phyloP scores from a whole-genome alignment of 2,329 filamentous ascomycete genomes.

The Fusarium pseudograminearum region DNA sequence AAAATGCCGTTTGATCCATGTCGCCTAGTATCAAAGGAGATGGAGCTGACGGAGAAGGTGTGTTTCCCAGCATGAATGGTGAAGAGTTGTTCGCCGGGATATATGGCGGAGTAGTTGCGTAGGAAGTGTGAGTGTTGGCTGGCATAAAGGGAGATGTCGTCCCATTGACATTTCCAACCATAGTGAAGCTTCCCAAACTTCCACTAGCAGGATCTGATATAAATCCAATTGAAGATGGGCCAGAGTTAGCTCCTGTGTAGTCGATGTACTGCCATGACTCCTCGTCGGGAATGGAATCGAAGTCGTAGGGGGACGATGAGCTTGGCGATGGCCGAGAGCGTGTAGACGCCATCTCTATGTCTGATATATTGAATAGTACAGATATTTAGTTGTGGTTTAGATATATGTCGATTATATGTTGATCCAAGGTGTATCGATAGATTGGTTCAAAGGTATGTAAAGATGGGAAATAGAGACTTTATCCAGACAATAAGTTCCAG shows the following conservation, averaged over 20 bases:
- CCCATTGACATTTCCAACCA: constrained; percentile 56
- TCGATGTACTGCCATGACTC: constrained; percentile 61
- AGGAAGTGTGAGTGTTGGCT: constrained; percentile 24
- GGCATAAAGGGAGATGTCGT: constrained; percentile 32
- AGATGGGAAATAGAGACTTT: not conserved
- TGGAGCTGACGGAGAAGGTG: constrained; percentile 49
- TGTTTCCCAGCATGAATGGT: constrained; percentile 39
- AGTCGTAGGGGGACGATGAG: constrained; percentile 54
- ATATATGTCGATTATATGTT: not conserved
- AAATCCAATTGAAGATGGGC: constrained; percentile 57
- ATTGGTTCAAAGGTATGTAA: not conserved
- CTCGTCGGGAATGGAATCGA: constrained; percentile 56
- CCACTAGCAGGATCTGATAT: constrained; percentile 64
- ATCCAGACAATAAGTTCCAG: not conserved
- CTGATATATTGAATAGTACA: not conserved
- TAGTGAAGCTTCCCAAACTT: constrained; percentile 63
- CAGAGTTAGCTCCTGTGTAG: constrained; percentile 52
- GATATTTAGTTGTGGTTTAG: not conserved
- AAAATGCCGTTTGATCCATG: constrained; percentile 53
- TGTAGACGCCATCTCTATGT: constrained; percentile 54
- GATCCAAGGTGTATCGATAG: constrained; percentile 3
- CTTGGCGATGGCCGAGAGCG: constrained; percentile 56
- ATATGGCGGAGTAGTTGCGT: constrained; percentile 38
- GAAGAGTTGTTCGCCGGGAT: constrained; percentile 25
- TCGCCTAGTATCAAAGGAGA: constrained; percentile 59